Conservation (phyloP, 371 early-diverging fungal species). For the Saksenaea vasiformis region DNA sequence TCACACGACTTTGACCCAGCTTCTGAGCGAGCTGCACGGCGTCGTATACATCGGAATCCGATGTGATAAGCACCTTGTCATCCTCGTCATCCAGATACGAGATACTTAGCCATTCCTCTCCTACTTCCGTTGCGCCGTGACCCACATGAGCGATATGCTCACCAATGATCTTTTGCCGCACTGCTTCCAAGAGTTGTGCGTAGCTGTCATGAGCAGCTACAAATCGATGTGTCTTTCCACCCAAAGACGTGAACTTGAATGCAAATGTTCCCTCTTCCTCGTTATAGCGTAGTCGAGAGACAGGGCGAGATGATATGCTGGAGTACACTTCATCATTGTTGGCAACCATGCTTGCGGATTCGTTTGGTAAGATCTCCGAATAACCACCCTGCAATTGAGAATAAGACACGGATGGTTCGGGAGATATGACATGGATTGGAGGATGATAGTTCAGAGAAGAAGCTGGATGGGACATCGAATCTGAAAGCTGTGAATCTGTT, state of each 20-base stretch:
- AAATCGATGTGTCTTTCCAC: conserved; percentile 77
- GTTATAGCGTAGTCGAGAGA: conserved; percentile 7
- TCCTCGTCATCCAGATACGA: conserved; percentile 88
- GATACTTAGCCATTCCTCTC: conserved; percentile 57
- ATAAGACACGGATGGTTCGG: conserved; percentile 44
- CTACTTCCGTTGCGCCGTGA: background rate
- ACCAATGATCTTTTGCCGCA: conserved; percentile 35
- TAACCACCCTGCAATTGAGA: conserved; percentile 39
- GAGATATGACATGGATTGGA: conserved; percentile 25
- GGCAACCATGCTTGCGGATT: conserved; percentile 49
- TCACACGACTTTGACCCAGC: conserved; percentile 72
- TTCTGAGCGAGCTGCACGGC: conserved; percentile 77
- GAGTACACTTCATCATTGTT: conserved; percentile 31
- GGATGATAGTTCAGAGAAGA: conserved; percentile 16
- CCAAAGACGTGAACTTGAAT: conserved; percentile 75
- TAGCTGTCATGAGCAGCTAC: conserved; percentile 52
- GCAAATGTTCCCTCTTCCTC: conserved; percentile 47
- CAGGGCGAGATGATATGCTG: conserved; percentile 17
- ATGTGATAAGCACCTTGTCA: conserved; percentile 77
- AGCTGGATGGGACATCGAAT: conserved; percentile 25
- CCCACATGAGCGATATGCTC: conserved; percentile 21
- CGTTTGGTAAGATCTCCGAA: conserved; percentile 48
- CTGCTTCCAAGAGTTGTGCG: conserved; percentile 50
- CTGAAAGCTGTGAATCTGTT: conserved; percentile 41
- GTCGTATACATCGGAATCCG: conserved; percentile 77